Percentiles rank a stretch among this genome's conserved stretches.
Evolutionary conservation across 139 green algal species (phyloP).

Genomic region (Chlamydomonas schloesseri): DNA sequence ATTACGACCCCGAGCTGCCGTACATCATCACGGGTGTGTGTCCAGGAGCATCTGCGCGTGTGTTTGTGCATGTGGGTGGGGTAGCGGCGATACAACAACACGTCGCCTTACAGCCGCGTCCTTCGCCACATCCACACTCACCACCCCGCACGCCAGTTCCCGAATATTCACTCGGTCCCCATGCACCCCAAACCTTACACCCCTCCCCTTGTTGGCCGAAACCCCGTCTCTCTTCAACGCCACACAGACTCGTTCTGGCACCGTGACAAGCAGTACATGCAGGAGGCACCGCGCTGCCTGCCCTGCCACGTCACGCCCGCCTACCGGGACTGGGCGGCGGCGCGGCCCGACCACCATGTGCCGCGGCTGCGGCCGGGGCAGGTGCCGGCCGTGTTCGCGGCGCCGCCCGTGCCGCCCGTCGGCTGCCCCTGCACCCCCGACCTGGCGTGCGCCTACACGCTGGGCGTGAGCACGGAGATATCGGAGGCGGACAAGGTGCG

Average conservation of each 20-base stretch:
- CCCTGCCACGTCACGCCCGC: slow-evolving; percentile 18
- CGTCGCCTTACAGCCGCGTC: too few species aligned
- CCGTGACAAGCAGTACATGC: neutral
- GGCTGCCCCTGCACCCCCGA: slow-evolving; percentile 42
- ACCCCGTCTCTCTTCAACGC: too few species aligned
- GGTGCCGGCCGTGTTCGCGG: neutral
- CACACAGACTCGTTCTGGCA: too few species aligned
- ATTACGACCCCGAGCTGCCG: slow-evolving; percentile 34
- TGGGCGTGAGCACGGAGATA: neutral
- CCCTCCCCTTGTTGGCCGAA: too few species aligned
- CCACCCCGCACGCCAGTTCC: too few species aligned
- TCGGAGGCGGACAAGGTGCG: too few species aligned
- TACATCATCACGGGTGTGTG: slow-evolving; percentile 11
- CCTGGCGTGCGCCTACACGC: slow-evolving; percentile 12
- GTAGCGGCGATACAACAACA: too few species aligned
- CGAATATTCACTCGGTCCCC: too few species aligned
- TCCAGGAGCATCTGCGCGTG: too few species aligned
- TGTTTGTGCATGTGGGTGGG: too few species aligned
- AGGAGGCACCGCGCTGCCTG: slow-evolving; percentile 31
- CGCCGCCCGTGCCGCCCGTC: neutral
- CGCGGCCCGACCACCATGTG: neutral
- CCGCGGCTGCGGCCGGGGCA: neutral
- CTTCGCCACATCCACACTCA: too few species aligned
- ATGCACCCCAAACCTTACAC: too few species aligned
- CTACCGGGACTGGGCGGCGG: neutral